phyloP scores from a whole-genome alignment of 441 rosid genomes.

The Erodium moschatum region DNA sequence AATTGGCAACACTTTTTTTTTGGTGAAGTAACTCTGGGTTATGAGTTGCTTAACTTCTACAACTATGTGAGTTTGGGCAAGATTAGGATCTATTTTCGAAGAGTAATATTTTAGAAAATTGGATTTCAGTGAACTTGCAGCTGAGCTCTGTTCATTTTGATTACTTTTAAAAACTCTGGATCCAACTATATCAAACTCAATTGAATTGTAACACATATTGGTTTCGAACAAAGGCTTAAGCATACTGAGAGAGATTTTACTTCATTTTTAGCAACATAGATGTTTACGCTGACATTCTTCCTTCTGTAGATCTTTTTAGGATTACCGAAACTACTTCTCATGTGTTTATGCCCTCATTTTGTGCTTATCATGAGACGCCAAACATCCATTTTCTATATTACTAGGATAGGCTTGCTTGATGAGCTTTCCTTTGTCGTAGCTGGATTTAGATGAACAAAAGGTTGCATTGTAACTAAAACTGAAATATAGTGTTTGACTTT shows the following conservation, averaged over 20 bases:
- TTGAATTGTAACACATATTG: slow-evolving; percentile 3
- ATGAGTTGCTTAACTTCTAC: too few relatives aligned
- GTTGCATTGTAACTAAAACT: neutral
- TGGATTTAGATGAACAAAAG: neutral
- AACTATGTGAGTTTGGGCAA: neutral
- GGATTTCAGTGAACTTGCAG: neutral
- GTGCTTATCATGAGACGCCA: neutral
- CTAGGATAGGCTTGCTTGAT: neutral
- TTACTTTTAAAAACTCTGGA: neutral
- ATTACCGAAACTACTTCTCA: neutral
- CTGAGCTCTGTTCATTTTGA: neutral
- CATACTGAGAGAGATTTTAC: neutral
- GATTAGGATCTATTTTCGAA: neutral
- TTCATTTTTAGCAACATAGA: neutral
- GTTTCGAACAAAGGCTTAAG: neutral
- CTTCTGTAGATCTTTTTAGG: neutral
- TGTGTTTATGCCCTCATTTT: neutral
- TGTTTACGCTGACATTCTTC: neutral
- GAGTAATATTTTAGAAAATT: neutral
- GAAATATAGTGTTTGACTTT: neutral
- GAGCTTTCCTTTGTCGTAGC: neutral
- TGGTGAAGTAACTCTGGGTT: neutral
- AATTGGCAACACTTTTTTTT: neutral
- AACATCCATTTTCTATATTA: neutral
- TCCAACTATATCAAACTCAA: neutral